Evolutionary conservation across 371 early-diverging fungal genomes (phyloP).

Genomic region (Mortierella sp.): DNA sequence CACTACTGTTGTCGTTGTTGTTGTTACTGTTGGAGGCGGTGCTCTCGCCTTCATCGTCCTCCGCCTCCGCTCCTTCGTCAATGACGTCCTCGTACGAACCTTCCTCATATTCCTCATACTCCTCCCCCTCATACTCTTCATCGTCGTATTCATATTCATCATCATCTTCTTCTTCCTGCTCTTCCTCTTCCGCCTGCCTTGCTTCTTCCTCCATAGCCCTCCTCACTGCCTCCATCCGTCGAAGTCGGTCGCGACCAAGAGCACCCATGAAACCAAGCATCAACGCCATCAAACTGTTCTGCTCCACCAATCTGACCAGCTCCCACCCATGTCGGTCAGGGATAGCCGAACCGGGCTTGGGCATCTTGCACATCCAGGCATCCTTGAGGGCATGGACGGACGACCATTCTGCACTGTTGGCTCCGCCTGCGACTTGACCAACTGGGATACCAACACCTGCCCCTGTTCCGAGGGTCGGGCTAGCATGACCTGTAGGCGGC

Average conservation of each 20-base stretch:
- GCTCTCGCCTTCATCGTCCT: background rate
- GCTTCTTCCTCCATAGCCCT: constrained; percentile 28
- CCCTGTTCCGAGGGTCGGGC: constrained; percentile 36
- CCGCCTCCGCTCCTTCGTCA: constrained; percentile 7
- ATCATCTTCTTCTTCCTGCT: constrained; percentile 12
- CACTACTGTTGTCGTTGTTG: background rate
- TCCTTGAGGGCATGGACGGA: constrained; percentile 24
- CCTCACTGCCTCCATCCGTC: constrained; percentile 36
- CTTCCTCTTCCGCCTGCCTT: constrained; percentile 12
- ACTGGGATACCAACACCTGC: constrained; percentile 20
- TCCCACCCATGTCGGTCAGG: constrained; percentile 65
- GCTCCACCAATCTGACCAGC: constrained; percentile 69
- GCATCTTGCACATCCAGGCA: constrained; percentile 54
- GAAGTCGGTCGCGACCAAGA: constrained; percentile 41
- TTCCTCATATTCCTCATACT: constrained; percentile 21
- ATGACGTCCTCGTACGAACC: background rate
- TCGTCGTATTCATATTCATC: constrained; percentile 14
- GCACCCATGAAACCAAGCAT: constrained; percentile 68
- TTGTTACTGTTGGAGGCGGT: background rate
- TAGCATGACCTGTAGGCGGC: constrained; percentile 15
- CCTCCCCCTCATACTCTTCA: constrained; percentile 17
- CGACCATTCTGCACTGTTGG: background rate
- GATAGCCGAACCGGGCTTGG: constrained; percentile 40
- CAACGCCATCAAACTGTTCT: constrained; percentile 70
- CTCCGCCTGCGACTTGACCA: constrained; percentile 9